A percentile compares a stretch with the other conserved stretches of the same genome.
Conservation (phyloP, 2,329 filamentous ascomycete genomes). For the Plenodomus lindquistii region DNA sequence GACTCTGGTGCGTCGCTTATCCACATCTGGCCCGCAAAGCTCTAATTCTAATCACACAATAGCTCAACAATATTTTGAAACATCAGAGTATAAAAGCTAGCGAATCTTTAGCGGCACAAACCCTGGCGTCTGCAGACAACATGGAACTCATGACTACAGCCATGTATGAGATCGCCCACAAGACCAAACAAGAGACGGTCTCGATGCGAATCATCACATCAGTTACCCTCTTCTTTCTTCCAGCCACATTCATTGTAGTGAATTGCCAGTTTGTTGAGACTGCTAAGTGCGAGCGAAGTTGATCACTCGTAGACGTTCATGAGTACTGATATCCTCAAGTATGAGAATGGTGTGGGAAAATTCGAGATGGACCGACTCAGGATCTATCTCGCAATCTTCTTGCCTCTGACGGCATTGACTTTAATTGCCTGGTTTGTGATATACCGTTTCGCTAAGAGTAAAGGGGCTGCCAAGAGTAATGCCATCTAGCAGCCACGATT, state of each 20-base stretch:
- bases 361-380: conserved; percentile 20
- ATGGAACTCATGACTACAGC: conserved; percentile 34
- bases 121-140: conserved; percentile 24
- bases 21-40: no score
- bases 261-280: no score
- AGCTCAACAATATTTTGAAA: conserved; percentile 43
- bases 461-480: no score
- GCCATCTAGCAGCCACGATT: no score
- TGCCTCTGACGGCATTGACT: conserved; percentile 44
- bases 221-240: conserved; percentile 50
- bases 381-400: conserved; percentile 39
- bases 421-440: conserved; percentile 41
- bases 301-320: conserved; percentile 50
- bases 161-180: conserved; percentile 40
- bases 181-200: conserved; percentile 47
- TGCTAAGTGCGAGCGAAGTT: no score
- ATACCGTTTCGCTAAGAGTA: conserved; percentile 37
- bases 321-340: conserved; percentile 46
- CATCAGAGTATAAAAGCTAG: conserved; percentile 41
- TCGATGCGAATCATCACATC: conserved; percentile 50
- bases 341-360: conserved; percentile 15
- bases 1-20: no score
- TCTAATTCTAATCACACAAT: no score
- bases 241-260: conserved; percentile 50
- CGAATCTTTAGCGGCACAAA: conserved; percentile 14